Base-by-base conservation (phyloP, 2,329 filamentous ascomycete species). In the Didymella lethalis region DNA sequence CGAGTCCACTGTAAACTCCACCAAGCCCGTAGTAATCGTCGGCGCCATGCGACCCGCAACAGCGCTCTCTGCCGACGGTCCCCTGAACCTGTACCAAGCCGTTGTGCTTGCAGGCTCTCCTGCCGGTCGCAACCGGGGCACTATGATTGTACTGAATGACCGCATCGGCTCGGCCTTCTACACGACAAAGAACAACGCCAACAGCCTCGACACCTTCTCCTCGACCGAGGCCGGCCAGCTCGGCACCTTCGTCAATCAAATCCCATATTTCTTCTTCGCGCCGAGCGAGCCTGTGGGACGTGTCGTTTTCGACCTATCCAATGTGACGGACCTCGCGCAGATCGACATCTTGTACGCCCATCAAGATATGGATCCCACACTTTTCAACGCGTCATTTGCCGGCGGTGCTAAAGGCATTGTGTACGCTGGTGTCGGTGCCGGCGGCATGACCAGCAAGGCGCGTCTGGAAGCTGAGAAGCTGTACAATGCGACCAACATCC, bases 11-110 rank as follows among this genome's bases (percentile, higher is more conserved):
- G 71, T 88, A 32, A 82, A 82, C 64, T 84, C 81, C 43, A 78
- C 79, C 29, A 88, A 88, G 71, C 86, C 86, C 0, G 79, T 89
- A 5, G 81, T 88, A 4, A 68, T 86, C 25, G 86, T 86, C 1
- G 86, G 86, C 5, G 82, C 86, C 18, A 89, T 89, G 86, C 79
- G 86, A 10, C 86, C 86, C 4, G 83, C 85, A 0, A 88, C 86
- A 0, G 86, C 85, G 12, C 79, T 88, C 66, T 85, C 83, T 59
- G 86, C 87, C 16, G 87, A 89, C 60, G 87, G 87, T 0, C 86
- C 85, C 16, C 81, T 85, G 68, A 89, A 89, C 72, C 79, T 89
- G 26, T 82, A 86, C 41, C 82, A 86, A 70, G 84, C 86, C 12
- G 85, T 87, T 1, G 85, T 82, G 0, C 77, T 88, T 3, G 86